Conservation (phyloP, 768 basidiomycete genomes). For the Wakefieldia striispora region DNA sequence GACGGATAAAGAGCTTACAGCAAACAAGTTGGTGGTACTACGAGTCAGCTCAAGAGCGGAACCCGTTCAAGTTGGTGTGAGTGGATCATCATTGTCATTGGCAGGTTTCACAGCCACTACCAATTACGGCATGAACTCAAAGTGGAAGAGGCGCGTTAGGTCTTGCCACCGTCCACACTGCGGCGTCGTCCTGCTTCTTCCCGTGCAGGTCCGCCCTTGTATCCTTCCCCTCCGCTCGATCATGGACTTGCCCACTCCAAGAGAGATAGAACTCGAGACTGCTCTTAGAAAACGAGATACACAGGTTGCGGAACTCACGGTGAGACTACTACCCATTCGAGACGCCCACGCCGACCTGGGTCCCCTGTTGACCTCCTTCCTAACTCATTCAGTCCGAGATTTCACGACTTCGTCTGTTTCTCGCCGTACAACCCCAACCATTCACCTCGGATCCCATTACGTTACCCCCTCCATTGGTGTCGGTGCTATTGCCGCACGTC, state of each 20-base stretch:
- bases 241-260: slow-evolving; percentile 71
- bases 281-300: slow-evolving; percentile 73
- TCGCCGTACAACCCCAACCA: slow-evolving; percentile 56
- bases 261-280: slow-evolving; percentile 81
- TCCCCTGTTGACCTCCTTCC: slow-evolving; percentile 18
- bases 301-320: slow-evolving; percentile 69
- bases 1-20: no score
- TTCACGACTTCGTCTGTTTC: slow-evolving; percentile 61
- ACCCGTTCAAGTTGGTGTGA: no score
- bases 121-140: slow-evolving; percentile 28
- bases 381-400: slow-evolving; percentile 61
- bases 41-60: no score
- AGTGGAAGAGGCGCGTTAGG: slow-evolving; percentile 25
- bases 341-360: slow-evolving; percentile 19
- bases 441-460: slow-evolving; percentile 62
- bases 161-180: slow-evolving; percentile 32
- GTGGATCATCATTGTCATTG: no score
- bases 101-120: slow-evolving; percentile 31
- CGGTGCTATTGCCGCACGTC: slow-evolving; percentile 68
- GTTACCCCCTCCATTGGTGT: slow-evolving; percentile 67
- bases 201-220: slow-evolving; percentile 12
- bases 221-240: slow-evolving; percentile 12
- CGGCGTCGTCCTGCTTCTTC: slow-evolving; percentile 15
- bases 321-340: slow-evolving; percentile 38
- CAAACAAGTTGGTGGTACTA: no score